A percentile compares a stretch with the other conserved stretches of the same genome.
Evolutionary conservation across 2,329 filamentous ascomycete species (phyloP).

Genomic region (Calonectria naviculata): DNA sequence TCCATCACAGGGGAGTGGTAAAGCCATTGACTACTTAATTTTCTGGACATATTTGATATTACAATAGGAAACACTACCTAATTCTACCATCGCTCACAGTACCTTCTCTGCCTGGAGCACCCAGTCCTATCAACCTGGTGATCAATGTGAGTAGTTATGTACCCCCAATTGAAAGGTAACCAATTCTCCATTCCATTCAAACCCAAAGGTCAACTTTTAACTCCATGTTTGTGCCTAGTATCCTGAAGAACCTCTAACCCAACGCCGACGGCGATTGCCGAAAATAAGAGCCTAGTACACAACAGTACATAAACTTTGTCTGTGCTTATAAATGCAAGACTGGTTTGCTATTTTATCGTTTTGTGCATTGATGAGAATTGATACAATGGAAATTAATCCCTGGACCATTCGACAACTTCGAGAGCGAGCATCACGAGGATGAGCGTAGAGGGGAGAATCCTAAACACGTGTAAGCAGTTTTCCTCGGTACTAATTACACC

Average conservation of each 20-base stretch:
- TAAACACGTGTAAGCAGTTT: slow-evolving; percentile 50
- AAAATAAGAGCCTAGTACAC: background rate
- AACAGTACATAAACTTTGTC: background rate
- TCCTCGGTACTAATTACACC: slow-evolving; percentile 13
- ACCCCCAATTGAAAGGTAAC: background rate
- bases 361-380: background rate
- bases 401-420: slow-evolving; percentile 92
- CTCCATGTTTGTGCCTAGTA: background rate
- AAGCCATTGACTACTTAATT: background rate
- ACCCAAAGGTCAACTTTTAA: background rate
- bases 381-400: slow-evolving; percentile 26
- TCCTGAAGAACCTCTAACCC: slow-evolving; percentile 4
- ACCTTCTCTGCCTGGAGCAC: background rate
- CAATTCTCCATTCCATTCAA: background rate
- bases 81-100: background rate
- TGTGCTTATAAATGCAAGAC: background rate
- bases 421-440: slow-evolving; percentile 90
- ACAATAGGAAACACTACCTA: background rate
- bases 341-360: background rate
- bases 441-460: slow-evolving; percentile 94
- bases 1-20: background rate
- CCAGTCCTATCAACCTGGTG: background rate
- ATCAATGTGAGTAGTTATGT: background rate
- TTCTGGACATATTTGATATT: background rate
- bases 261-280: slow-evolving; percentile 11